Evolutionary conservation across 306 rosid species (phyloP), one percentile per base, ranked within the genome.

Genomic region (Ammopiptanthus mongolicus): DNA sequence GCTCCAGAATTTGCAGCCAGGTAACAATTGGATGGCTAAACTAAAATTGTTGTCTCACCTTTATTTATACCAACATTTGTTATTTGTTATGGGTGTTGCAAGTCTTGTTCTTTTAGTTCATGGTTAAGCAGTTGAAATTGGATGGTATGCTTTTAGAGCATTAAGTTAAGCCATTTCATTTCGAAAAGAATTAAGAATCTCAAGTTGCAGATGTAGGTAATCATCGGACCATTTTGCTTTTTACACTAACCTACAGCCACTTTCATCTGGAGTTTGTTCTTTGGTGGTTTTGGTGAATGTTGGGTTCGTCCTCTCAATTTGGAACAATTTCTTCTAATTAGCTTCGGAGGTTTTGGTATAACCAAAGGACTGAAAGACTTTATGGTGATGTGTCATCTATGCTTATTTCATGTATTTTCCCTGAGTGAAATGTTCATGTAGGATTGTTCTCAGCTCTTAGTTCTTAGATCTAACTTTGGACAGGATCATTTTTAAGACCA

Each of bases 1-100:
- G 68, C 19, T 81, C 84, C 91, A 31, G 90, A 88, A 76, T 84
- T 71, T 61, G 95, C 95, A 22, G 74, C 84, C 76, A 87, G 95
- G 98, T 90, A 86, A 23, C 19, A 18, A 52, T 23, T 75, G 37
- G 33, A 4, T 84, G 62, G 12, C 69, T 48, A 29, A 31, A 14
- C 69, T 48, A 29, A 31, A 14, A 18, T 64, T 56, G 33, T 73
- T 25, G n/a, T 41, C 52, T 53, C 18, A 8, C 44, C 62, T 65
- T 31, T 31, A 31, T 31, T 31, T 31, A 31, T 31, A 31, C 36
- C 6, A 4, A 51, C 29, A 58, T 10, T 22, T 47, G 31, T 9
- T 31, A 58, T 10, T 22, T 47, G 31, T 9, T 31, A 31, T 31
- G 6, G 36, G 4, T 63, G 64, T 12, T 34, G 64, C 5, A 73